Base-by-base conservation (phyloP, 805 yeast genomes). In the Cyberlindnera americana region DNA sequence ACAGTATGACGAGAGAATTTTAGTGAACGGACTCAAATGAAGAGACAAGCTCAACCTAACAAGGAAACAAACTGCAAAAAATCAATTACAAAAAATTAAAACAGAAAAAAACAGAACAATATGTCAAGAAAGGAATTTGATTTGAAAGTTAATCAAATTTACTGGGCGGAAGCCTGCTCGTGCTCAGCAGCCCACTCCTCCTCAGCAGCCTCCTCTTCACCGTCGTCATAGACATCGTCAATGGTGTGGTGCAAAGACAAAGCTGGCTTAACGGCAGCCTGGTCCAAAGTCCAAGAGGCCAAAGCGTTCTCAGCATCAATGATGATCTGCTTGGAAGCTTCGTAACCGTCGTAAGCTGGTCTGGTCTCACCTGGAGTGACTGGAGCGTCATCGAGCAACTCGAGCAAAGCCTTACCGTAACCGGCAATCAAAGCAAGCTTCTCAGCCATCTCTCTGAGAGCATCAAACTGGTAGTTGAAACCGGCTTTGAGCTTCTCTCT, bases 351-450 rank as follows among this genome's bases (percentile, higher is more conserved):
- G 69, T 93, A 91, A 46, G 96, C 91, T 35, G 96, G 91, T 75
- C 98, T 88, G 52, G 96, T 83, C 76, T 91, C 98, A 74, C 99
- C 99, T 49, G 99, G 99, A 53, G 97, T 91, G 51, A 93, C 96
- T 49, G 98, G 95, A 52, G 93, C 71, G 69, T 91, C 98, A 65
- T 91, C 98, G 64, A 91, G 78, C 61, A 91, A 80, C 75, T 93
- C 98, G 62, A 93, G 77, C 53, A 91, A 72, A 32, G 96, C 96
- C 76, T 91, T 91, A 72, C 98, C 98, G 76, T 93, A 93, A 61
- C 97, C 97, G 56, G 98, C 97, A 71, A 91, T 91, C 56, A 93
- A 75, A 38, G 98, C 98, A 55, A 86, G 77, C 74, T 93, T 93
- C 76, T 93, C 98, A 56, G 96, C 78, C 66, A 83, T 82, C 73